These are phyloP conservation scores for Candida ulmi DNA, from an alignment of 805 yeast species.

Conservation along the genomic window DNA sequence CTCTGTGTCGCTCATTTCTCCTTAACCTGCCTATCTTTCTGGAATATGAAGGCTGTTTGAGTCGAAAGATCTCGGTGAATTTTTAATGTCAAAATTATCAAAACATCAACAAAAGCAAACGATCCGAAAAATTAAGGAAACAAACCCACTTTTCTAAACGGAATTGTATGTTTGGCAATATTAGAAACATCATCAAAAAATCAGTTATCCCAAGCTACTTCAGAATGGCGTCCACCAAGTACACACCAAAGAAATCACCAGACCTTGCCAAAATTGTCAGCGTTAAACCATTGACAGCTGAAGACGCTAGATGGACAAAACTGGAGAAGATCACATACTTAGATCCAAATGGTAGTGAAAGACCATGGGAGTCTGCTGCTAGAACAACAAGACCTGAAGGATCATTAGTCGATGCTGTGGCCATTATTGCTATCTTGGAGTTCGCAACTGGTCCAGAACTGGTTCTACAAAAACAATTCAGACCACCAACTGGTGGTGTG, in stretches of 20 bases:
- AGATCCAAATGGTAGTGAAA: conserved; percentile 64
- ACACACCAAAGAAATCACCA: conserved; percentile 28
- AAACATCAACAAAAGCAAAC: background rate
- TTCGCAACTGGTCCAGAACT: conserved; percentile 43
- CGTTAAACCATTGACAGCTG: conserved; percentile 27
- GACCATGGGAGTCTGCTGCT: conserved; percentile 90
- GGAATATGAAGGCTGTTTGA: too few relatives aligned
- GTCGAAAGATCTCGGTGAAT: background rate
- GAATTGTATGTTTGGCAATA: too few relatives aligned
- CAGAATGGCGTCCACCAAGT: too few relatives aligned
- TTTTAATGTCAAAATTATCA: background rate
- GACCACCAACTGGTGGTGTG: conserved; percentile 88
- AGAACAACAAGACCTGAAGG: conserved; percentile 28
- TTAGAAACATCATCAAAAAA: background rate
- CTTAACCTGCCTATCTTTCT: too few relatives aligned
- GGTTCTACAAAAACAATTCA: conserved; percentile 76
- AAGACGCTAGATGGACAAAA: conserved; percentile 62
- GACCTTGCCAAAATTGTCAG: conserved; percentile 28
- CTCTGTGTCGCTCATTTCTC: conserved; percentile 7
- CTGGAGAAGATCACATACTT: conserved; percentile 58
- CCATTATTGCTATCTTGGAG: conserved; percentile 69
- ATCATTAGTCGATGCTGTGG: conserved; percentile 79
- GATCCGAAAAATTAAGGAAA: too few relatives aligned
- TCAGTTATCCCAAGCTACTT: too few relatives aligned
- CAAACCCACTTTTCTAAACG: too few relatives aligned